These are phyloP conservation scores for Lachnellula cervina DNA, from an alignment of 2,329 filamentous ascomycete species.

Conservation along the genomic window DNA sequence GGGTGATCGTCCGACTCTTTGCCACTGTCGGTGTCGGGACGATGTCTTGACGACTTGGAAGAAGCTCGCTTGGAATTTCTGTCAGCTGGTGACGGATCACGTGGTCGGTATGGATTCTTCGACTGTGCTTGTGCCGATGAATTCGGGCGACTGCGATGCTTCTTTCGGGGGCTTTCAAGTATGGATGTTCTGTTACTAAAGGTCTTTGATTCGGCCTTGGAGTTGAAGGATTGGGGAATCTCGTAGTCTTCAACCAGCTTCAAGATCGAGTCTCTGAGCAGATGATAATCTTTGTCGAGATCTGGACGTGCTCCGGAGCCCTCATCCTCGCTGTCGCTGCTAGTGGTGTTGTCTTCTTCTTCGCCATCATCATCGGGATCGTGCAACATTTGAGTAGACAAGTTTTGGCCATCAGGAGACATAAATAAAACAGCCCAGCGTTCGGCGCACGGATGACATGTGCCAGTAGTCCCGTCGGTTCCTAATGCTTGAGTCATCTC, in stretches of 20 bases:
- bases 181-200: slow-evolving; percentile 66
- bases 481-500: slow-evolving; percentile 67
- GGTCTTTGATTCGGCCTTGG: slow-evolving; percentile 53
- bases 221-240: slow-evolving; percentile 62
- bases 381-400: slow-evolving; percentile 69
- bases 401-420: slow-evolving; percentile 62
- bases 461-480: slow-evolving; percentile 57
- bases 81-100: slow-evolving; percentile 16
- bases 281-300: slow-evolving; percentile 74
- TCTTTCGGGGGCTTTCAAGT: slow-evolving; percentile 45
- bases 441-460: slow-evolving; percentile 75
- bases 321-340: slow-evolving; percentile 56
- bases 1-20: slow-evolving; percentile 39
- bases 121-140: slow-evolving; percentile 46
- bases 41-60: slow-evolving; percentile 13
- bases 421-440: slow-evolving; percentile 80
- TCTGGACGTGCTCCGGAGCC: slow-evolving; percentile 53
- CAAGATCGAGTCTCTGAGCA: slow-evolving; percentile 72
- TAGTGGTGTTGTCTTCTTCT: slow-evolving; percentile 60
- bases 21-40: slow-evolving; percentile 23
- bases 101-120: slow-evolving; percentile 51
- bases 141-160: slow-evolving; percentile 53
- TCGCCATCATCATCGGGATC: slow-evolving; percentile 62
- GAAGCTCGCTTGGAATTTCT: slow-evolving; percentile 13
- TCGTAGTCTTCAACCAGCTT: slow-evolving; percentile 80